Base-by-base conservation (phyloP, 2,329 filamentous ascomycete species). In the Seiridium cupressi region DNA sequence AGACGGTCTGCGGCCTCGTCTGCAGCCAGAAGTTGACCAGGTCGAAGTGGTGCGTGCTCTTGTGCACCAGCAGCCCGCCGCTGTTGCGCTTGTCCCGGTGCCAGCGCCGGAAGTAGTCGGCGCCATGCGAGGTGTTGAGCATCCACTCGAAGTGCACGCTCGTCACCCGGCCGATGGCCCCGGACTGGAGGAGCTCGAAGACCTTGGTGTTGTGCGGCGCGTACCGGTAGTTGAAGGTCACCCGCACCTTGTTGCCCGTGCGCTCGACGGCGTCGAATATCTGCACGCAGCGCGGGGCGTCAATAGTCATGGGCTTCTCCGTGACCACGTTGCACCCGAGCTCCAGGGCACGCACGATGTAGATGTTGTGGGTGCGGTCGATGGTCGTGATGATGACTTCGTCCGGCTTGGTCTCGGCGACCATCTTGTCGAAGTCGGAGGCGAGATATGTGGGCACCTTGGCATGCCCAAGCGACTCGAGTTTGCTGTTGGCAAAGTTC, bases 301-400 rank as follows among this genome's bases (percentile, higher is more conserved):
- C 84, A 64, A 87, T 83, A 0, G 85, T 88, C 85, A 88, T 87
- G 4, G 85, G 85, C 69, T 88, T 88, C 66, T 88, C 85, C 0
- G 82, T 87, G n/a, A 88, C 76, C 0, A 86, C 84, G 61, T 83
- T 80, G 65, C 84, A 85, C 13, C 84, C 85, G 1, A 86, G 72
- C 62, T 87, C 83, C 54, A 88, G 73, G 0, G 85, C 84, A 3
- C 81, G 78, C 4, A 86, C 76, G 54, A 87, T 87, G 72, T 88
- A 88, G 35, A 74, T 78, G 66, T 87, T 76, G 70, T 88, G 85
- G 3, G 83, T 85, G 34, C 84, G 80, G 71, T 88, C 85, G 65
- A 88, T 85, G 0, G 85, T 87, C 1, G 85, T 87, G 13, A 88
- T 78, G 63, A 88, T 87, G 13, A 88, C 78, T 66, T 85, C 84